phyloP scores from a whole-genome alignment of 176 grass and related monocot species.

The Rhynchospora pubera region DNA sequence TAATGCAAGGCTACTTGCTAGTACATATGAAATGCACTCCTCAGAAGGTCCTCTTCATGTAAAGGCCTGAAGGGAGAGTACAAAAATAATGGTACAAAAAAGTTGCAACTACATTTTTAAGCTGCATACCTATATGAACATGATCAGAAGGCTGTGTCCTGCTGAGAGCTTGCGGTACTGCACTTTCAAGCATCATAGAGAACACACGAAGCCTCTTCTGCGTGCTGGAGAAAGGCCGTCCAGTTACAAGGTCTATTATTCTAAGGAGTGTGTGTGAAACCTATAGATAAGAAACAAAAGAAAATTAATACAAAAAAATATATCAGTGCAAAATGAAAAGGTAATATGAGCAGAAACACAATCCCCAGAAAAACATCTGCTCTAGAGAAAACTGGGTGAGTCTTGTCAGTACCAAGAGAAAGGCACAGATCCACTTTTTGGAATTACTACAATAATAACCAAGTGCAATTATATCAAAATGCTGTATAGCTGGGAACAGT shows the following conservation, averaged over 20 bases:
- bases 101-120: not conserved
- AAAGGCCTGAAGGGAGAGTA: not conserved
- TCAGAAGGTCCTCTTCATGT: not conserved
- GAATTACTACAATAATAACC: not conserved
- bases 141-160: constrained; percentile 13
- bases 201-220: constrained; percentile 66
- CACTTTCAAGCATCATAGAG: constrained; percentile 89
- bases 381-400: not conserved
- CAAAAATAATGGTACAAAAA: not conserved
- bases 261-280: constrained; percentile 83
- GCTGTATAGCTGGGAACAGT: not conserved
- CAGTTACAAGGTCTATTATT: constrained; percentile 56
- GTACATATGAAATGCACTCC: not conserved
- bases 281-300: constrained; percentile 31
- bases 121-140: constrained; percentile 3
- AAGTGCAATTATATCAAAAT: not conserved
- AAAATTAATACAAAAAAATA: not conserved
- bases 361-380: not conserved
- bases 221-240: constrained; percentile 50
- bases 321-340: constrained; percentile 13
- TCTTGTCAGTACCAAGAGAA: not conserved
- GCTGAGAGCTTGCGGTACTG: constrained; percentile 56
- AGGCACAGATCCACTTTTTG: not conserved
- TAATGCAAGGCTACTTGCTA: not conserved
- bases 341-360: not conserved